A percentile compares a stretch with the other conserved stretches of the same genome.
Evolutionary conservation across 2,329 filamentous ascomycete genomes (phyloP).

Genomic region (Bipolaris zeicola): DNA sequence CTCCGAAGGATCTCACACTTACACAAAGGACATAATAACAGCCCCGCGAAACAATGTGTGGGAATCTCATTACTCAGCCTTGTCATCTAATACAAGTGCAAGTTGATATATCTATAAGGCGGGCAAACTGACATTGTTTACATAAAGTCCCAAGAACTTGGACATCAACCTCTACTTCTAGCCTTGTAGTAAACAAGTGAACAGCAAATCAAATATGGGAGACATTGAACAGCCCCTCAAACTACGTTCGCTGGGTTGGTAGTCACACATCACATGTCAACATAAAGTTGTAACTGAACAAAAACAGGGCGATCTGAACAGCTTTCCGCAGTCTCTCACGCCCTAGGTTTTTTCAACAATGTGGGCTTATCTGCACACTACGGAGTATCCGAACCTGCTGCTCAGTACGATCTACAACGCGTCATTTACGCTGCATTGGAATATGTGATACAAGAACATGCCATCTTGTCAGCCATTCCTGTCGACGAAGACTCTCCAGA

Average conservation of each 20-base stretch:
- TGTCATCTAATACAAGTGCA: background rate
- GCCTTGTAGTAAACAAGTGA: background rate
- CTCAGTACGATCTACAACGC: background rate
- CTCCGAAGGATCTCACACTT: background rate
- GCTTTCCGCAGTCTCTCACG: constrained; percentile 49
- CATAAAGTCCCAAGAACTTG: too few relatives aligned
- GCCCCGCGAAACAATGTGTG: background rate
- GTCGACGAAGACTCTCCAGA: background rate
- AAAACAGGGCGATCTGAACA: constrained; percentile 49
- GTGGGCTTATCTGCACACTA: constrained; percentile 46
- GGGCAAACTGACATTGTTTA: too few relatives aligned
- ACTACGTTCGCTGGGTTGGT: background rate
- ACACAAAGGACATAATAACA: background rate
- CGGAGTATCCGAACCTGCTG: background rate
- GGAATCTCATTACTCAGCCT: background rate
- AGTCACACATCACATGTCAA: background rate
- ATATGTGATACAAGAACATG: background rate
- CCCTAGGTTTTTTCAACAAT: constrained; percentile 51
- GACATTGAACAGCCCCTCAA: background rate
- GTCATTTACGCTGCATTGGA: background rate
- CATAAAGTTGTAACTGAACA: background rate
- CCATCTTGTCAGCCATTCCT: background rate
- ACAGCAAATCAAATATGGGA: background rate
- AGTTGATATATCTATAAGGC: background rate
- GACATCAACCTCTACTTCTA: background rate